Evolutionary conservation across 2,329 filamentous ascomycete genomes (phyloP).

Genomic region (Diaporthe destruens): DNA sequence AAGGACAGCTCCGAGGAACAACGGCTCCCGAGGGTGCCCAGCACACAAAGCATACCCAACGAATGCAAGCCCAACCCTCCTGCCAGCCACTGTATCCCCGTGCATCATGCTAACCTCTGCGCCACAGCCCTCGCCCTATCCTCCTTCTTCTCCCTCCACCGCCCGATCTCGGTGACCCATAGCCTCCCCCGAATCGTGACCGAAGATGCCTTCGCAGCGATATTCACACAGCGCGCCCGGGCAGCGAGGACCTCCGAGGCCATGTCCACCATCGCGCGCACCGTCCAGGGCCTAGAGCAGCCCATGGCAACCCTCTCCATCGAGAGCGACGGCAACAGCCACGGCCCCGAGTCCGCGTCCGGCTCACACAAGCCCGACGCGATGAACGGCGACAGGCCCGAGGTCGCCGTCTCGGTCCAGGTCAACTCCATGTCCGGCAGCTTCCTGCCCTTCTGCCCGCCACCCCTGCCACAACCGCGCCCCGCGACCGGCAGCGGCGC

Average conservation of each 20-base stretch:
- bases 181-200: conserved; percentile 80
- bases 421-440: conserved; percentile 76
- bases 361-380: conserved; percentile 64
- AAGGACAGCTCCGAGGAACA: conserved; percentile 62
- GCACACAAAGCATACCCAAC: conserved; percentile 78
- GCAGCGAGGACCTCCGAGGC: conserved; percentile 69
- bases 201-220: conserved; percentile 82
- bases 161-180: conserved; percentile 89
- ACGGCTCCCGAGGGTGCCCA: conserved; percentile 79
- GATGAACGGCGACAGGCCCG: conserved; percentile 67
- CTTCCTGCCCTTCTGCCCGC: conserved; percentile 85
- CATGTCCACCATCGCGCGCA: conserved; percentile 74
- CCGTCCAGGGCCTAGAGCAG: conserved; percentile 70
- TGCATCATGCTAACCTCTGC: conserved; percentile 41
- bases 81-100: background rate
- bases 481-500: conserved; percentile 51
- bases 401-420: conserved; percentile 73
- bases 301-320: conserved; percentile 68
- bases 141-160: conserved; percentile 95
- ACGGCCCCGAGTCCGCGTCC: conserved; percentile 59
- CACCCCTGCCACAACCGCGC: conserved; percentile 80
- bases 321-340: conserved; percentile 44
- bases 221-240: conserved; percentile 75
- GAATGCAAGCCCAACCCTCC: conserved; percentile 63
- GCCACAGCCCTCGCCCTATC: conserved; percentile 87